Base-by-base conservation (phyloP, 768 basidiomycete genomes). In the Pleurotus platypus region DNA sequence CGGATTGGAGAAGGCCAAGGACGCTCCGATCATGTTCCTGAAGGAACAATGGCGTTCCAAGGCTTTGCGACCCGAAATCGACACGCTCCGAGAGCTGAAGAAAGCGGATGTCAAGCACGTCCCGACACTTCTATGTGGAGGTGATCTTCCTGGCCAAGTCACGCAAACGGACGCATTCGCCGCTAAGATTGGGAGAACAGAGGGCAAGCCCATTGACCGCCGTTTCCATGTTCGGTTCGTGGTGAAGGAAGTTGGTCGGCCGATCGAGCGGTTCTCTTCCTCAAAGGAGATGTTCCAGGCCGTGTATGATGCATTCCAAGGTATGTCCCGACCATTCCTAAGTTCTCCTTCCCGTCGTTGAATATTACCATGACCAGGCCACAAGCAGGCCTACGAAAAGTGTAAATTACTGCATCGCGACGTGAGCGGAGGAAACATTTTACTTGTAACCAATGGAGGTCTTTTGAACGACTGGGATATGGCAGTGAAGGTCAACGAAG, bases 41-140 rank as follows among this genome's bases (percentile, higher is more conserved):
- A 71, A 71, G 49, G 70, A 57, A 4, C 39, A 42, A n/a, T 57
- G 57, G 57, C 57, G 57, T 2, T 30, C 49, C 18, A 39, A 12
- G 12, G 24, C 11, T 24, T 15, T 54, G 49, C 49, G 49, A 1
- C 58, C 63, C 3, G 57, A 57, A 27, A 38, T 49, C 16, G 37
- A 51, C 15, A 57, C 45, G 12, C 24, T 58, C 13, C 26, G 38
- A 18, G 20, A 15, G n/a, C 38, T 58, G 39, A 58, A 58, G 6
- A 49, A 51, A 3, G 24, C 27, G 15, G 22, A 18, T 3, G 50
- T 58, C 30, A 1, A 15, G 5, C 15, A 54, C 35, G 39, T 54
- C 9, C 57, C 57, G 2, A 51, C 30, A 0, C 39, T 58, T 15
- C 42, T 37, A 15, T 50, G 49, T 13, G 49, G 49, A 13, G 49